phyloP scores from a whole-genome alignment of 176 grass and related monocot species.

The Tuctoria greenei region DNA sequence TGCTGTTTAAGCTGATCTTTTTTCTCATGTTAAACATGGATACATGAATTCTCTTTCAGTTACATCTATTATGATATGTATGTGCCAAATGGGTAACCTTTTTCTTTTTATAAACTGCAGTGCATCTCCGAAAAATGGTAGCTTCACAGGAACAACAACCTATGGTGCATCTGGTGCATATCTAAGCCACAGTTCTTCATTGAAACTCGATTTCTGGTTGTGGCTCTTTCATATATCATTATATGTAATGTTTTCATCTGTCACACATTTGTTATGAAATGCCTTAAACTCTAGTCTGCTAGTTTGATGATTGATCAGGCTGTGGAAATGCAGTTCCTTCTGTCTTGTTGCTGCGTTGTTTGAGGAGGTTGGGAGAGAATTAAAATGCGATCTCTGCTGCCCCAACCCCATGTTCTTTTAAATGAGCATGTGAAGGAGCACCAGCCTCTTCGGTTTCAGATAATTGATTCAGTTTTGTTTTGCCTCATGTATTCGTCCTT shows the following conservation, averaged over 20 bases:
- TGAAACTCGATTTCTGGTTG: conserved; percentile 8
- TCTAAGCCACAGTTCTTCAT: conserved; percentile 35
- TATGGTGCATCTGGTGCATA: conserved; percentile 24
- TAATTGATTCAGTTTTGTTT: conserved; percentile 1
- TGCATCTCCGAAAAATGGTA: conserved; percentile 50
- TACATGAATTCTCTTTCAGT: background rate
- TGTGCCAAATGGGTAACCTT: background rate
- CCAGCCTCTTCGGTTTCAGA: background rate
- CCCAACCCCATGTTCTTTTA: background rate
- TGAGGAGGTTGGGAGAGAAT: background rate
- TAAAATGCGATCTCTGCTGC: background rate
- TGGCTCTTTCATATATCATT: conserved; percentile 25
- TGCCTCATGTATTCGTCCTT: background rate
- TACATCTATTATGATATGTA: background rate
- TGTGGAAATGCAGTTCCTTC: conserved; percentile 4
- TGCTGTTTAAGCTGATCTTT: background rate
- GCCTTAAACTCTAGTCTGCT: background rate
- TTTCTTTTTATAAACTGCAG: conserved; percentile 33
- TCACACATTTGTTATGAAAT: conserved; percentile 5
- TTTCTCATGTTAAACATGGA: no score
- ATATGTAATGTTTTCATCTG: conserved; percentile 7
- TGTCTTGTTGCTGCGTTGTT: conserved; percentile 3
- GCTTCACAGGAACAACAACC: conserved; percentile 52
- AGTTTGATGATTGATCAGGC: conserved; percentile 14
- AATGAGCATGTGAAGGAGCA: background rate